Evolutionary conservation across 1,284 basidiomycete species (phyloP).

Genomic region (Puccinia horiana): DNA sequence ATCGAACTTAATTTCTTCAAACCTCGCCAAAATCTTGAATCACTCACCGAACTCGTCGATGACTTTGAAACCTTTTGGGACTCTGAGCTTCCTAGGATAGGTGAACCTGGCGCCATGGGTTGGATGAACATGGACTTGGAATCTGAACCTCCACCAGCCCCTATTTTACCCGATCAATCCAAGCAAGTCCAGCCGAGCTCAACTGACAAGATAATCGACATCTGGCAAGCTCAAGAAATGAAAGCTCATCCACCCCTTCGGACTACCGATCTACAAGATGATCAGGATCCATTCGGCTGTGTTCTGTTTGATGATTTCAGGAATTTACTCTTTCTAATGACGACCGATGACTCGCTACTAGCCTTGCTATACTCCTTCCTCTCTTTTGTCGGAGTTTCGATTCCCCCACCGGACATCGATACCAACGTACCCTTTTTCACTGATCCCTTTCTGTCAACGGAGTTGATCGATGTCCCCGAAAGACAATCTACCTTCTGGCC

Average conservation of each 20-base stretch:
- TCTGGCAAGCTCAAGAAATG: slow-evolving; percentile 65
- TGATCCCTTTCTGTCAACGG: slow-evolving; percentile 59
- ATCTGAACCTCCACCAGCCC: slow-evolving; percentile 5
- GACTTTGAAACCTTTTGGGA: slow-evolving; percentile 64
- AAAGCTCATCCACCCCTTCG: slow-evolving; percentile 65
- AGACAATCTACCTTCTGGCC: slow-evolving; percentile 53
- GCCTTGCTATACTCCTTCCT: slow-evolving; percentile 75
- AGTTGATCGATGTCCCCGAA: slow-evolving; percentile 52
- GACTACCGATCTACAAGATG: slow-evolving; percentile 62
- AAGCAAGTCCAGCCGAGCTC: slow-evolving; percentile 63
- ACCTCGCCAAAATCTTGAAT: slow-evolving; percentile 19
- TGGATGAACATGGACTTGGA: slow-evolving; percentile 57
- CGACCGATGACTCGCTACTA: slow-evolving; percentile 64
- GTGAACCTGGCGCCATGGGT: slow-evolving; percentile 60
- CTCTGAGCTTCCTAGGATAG: slow-evolving; percentile 61
- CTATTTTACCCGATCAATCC: neutral
- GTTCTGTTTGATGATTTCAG: slow-evolving; percentile 79
- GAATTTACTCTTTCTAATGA: slow-evolving; percentile 68
- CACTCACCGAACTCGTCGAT: slow-evolving; percentile 53
- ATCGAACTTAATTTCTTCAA: slow-evolving; percentile 59
- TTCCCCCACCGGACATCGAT: slow-evolving; percentile 59
- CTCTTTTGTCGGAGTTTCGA: slow-evolving; percentile 70
- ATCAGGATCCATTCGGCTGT: slow-evolving; percentile 74
- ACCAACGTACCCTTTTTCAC: slow-evolving; percentile 58
- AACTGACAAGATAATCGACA: slow-evolving; percentile 69